phyloP scores from a whole-genome alignment of 176 grass and related monocot genomes.

The Saccharum officinarum region DNA sequence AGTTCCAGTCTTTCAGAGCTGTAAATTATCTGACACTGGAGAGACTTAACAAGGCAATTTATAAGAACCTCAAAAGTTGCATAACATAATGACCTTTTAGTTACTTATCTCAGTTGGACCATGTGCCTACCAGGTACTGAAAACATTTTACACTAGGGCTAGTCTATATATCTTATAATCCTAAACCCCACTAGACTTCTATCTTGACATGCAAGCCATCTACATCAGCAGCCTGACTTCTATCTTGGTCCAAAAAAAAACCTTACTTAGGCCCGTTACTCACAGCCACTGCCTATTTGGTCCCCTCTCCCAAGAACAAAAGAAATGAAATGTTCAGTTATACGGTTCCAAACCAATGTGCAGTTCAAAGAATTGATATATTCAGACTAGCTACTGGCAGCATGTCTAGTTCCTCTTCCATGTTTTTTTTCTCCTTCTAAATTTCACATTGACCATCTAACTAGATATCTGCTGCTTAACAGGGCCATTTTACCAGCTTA shows the following conservation, averaged over 20 bases:
- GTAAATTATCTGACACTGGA: conserved; percentile 3
- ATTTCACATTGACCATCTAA: neutral
- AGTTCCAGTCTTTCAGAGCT: conserved; percentile 18
- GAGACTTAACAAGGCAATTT: conserved; percentile 21
- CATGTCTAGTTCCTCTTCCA: conserved; percentile 9
- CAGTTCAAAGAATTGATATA: neutral
- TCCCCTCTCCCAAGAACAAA: neutral
- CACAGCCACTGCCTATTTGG: neutral
- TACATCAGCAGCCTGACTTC: neutral
- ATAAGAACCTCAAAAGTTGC: conserved; percentile 8
- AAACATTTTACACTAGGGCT: neutral
- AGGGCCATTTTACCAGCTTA: neutral
- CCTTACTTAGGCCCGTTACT: neutral
- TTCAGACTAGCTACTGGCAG: neutral
- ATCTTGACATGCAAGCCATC: neutral
- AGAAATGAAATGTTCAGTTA: neutral
- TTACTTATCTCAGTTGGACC: conserved; percentile 5
- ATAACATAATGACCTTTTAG: conserved; percentile 16
- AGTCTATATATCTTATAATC: neutral
- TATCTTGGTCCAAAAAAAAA: neutral
- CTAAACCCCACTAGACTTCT: neutral
- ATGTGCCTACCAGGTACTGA: conserved; percentile 12
- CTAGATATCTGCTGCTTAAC: neutral
- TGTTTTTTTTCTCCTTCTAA: neutral
- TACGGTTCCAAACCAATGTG: neutral